Percentiles rank a stretch among this genome's conserved stretches.
These are phyloP conservation scores for Sphagnum contortum DNA, from an alignment of 225 moss, liverwort and hornwort genomes.

Conservation along the genomic window DNA sequence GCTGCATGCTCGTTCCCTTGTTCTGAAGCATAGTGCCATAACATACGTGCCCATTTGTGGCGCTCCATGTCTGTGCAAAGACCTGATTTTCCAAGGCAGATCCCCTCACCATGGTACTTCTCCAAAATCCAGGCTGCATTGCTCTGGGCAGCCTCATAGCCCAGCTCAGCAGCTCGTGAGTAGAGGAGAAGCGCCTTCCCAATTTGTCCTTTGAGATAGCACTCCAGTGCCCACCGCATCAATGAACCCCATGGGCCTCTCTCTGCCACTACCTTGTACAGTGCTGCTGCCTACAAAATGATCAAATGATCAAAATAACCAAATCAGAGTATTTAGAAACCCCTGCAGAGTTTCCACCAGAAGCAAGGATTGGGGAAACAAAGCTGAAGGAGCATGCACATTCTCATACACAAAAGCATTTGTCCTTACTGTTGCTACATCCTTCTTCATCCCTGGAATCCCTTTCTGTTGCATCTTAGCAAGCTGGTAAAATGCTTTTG, in stretches of 20 bases:
- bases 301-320: neutral
- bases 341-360: neutral
- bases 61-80: slow-evolving; percentile 76
- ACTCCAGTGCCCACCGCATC: slow-evolving; percentile 87
- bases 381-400: too few relatives aligned
- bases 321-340: neutral
- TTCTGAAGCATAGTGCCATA: slow-evolving; percentile 94
- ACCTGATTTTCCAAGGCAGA: slow-evolving; percentile 79
- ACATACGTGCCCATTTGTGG: slow-evolving; percentile 83
- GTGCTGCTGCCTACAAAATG: slow-evolving; percentile 51
- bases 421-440: slow-evolving; percentile 40
- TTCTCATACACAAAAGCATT: too few relatives aligned
- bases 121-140: slow-evolving; percentile 98
- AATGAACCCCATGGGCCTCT: slow-evolving; percentile 91
- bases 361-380: too few relatives aligned
- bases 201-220: slow-evolving; percentile 70
- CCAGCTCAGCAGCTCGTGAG: slow-evolving; percentile 90
- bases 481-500: slow-evolving; percentile 80
- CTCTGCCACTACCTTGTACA: slow-evolving; percentile 93
- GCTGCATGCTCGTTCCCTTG: slow-evolving; percentile 99
- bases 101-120: slow-evolving; percentile 58
- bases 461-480: slow-evolving; percentile 94
- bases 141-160: slow-evolving; percentile 96
- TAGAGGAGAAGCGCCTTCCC: slow-evolving; percentile 80
- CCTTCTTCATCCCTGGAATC: slow-evolving; percentile 56